Base-by-base conservation (phyloP, 257 asterid species). In the Henckelia pumila region DNA sequence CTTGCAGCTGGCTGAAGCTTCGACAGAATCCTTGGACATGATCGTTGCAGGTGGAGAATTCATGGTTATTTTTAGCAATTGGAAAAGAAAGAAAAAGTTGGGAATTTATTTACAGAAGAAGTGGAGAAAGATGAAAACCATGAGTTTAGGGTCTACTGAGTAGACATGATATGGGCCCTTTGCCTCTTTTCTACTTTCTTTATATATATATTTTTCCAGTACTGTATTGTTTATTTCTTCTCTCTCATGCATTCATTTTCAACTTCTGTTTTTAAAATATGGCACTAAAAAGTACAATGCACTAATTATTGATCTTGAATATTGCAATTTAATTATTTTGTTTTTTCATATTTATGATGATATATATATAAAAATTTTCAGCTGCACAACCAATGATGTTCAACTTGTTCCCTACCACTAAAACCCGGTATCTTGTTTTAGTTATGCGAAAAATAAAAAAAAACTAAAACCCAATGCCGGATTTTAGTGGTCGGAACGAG, bases 1-100 rank as follows among this genome's bases (percentile, higher is more conserved):
- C 29, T 37, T 74, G 53, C n/a, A n/a, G n/a, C 62, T 65, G 59
- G 69, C 59, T 13, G 89, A 81, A 73, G 71, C 86, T 33, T 78
- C 93, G 3, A 74, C 14, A 0, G 79, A 55, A 32, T 73, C 66
- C 5, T 74, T 73, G 28, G 84, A 53, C 67, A 70, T 78, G 63
- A 66, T 73, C 70, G 76, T 19, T 9, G 82, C 1, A 14, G 84
- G 55, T 25, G 88, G 74, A 22, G 55, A 47, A 47, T 47, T 47
- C 55, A 47, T 47, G 55, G 84, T 77, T 17, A 7, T 6, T 76
- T 79, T 76, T 71, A 78, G 78, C 40, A 73, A 78, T 69, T 71
- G 78, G 78, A 52, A 67, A 33, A 24, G 77, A 60, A 63, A 65
- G 64, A 59, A 80, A 67, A 73, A 58, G n/a, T n/a, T 69, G 79